These are phyloP conservation scores for Leucaena leucocephala DNA, from an alignment of 306 rosid genomes.

Conservation along the genomic window DNA sequence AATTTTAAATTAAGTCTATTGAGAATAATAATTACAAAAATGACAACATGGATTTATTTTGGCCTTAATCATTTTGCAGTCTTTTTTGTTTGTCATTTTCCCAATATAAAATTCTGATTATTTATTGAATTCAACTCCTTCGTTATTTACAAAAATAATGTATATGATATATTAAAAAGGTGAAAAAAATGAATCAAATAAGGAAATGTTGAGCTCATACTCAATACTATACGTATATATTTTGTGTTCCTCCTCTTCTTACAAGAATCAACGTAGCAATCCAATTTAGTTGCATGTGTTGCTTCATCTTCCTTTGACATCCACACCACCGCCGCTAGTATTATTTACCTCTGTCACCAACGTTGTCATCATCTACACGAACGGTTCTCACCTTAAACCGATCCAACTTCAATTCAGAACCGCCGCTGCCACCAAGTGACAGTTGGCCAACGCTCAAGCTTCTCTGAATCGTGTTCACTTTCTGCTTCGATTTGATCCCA, in stretches of 20 bases:
- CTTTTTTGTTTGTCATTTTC: too few species aligned
- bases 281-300: neutral
- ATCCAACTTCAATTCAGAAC: conserved; percentile 38
- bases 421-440: neutral
- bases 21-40: too few species aligned
- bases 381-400: conserved; percentile 46
- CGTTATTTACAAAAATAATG: too few species aligned
- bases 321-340: neutral
- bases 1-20: too few species aligned
- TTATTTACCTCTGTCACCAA: neutral
- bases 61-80: too few species aligned
- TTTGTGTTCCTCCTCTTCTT: neutral
- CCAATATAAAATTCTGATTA: too few species aligned
- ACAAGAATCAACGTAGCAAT: neutral
- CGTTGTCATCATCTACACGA: neutral
- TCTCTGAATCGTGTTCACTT: conserved; percentile 38
- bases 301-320: neutral
- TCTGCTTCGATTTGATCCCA: conserved; percentile 18
- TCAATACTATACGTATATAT: neutral
- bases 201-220: neutral
- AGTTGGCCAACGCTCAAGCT: conserved; percentile 45
- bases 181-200: too few species aligned
- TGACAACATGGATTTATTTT: too few species aligned
- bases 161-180: neutral
- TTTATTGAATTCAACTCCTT: too few species aligned